Base-by-base conservation (phyloP, 768 basidiomycete species). In the Fomitopsis serialis region DNA sequence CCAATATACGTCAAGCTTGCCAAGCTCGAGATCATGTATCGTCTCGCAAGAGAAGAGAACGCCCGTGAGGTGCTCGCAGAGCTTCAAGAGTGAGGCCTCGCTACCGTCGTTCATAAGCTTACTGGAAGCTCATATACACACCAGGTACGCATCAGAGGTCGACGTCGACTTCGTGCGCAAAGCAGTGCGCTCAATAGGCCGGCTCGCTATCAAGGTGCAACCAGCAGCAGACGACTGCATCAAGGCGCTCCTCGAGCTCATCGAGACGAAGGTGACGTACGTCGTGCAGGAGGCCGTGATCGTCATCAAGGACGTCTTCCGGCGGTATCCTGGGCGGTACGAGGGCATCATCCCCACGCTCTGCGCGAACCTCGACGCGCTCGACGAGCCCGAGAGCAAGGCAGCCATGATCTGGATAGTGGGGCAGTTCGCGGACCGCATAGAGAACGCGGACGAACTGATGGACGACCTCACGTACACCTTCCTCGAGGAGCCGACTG, bases 1-100 rank as follows among this genome's bases (percentile, higher is more conserved):
- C 97, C 97, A 2, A 97, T 98, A 60, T 99, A 98, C 67, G 92
- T 98, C 68, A 98, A 99, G 68, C 78, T 99, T 27, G 96, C 95
- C 47, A 98, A 99, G 63, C 76, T 99, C 49, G 97, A 98, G 70
- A 98, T 98, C 64, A 98, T 99, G 91, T 98, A 98, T 70, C 85
- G 97, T 10, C 78, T 99, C 19, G 93, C 95, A 9, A 82, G 92
- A n/a, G 86, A 92, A 54, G 92, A 94, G 66, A 99, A 98, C 67
- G 89, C 90, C 19, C 79, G 78, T 56, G 93, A 98, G 64, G 94
- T 99, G 1, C 74, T 99, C 13, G 86, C 94, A 29, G 97, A 98
- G 70, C 73, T 99, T 21, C 89, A 96, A 71, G 97, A 98, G 92
- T 95, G 68, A 58, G 82, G 69, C 9, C 23, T 36, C 22, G 21